phyloP scores from a whole-genome alignment of 805 yeast genomes.

The Candida ficus region DNA sequence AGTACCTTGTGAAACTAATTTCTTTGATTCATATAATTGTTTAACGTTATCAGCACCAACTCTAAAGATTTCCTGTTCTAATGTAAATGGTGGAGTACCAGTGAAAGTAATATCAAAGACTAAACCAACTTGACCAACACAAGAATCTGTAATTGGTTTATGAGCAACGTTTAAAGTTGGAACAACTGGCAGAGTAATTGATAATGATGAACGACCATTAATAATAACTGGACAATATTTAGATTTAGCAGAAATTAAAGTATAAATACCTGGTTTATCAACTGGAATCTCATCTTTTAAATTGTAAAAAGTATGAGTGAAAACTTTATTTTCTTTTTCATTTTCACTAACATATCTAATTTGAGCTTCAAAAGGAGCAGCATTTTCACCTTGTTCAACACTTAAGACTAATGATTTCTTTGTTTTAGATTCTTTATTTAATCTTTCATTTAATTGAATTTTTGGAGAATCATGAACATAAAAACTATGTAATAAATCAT shows the following conservation, averaged over 20 bases:
- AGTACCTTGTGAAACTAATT: constrained; percentile 34
- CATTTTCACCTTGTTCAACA: constrained; percentile 26
- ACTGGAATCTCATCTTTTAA: constrained; percentile 32
- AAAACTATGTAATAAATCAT: constrained; percentile 40
- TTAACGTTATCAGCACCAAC: constrained; percentile 31
- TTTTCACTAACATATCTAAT: constrained; percentile 28
- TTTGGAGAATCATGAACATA: constrained; percentile 52
- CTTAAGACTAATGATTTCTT: constrained; percentile 32
- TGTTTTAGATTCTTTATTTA: constrained; percentile 31
- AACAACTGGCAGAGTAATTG: constrained; percentile 53
- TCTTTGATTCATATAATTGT: constrained; percentile 31
- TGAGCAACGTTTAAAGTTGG: constrained; percentile 41
- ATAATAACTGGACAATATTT: constrained; percentile 64
- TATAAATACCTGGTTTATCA: constrained; percentile 62
- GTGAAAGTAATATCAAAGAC: constrained; percentile 59
- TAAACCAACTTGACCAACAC: constrained; percentile 91
- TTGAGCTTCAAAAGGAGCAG: constrained; percentile 32
- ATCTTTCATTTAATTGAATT: constrained; percentile 39
- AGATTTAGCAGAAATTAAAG: constrained; percentile 48
- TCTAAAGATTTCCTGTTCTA: constrained; percentile 57
- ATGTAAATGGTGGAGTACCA: constrained; percentile 81
- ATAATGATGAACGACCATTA: constrained; percentile 46
- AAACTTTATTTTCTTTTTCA: constrained; percentile 15
- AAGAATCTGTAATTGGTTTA: constrained; percentile 65
- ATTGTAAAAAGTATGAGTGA: constrained; percentile 25